Conservation (phyloP, 1,284 basidiomycete species). For the Ceratobasidium papillatum region DNA sequence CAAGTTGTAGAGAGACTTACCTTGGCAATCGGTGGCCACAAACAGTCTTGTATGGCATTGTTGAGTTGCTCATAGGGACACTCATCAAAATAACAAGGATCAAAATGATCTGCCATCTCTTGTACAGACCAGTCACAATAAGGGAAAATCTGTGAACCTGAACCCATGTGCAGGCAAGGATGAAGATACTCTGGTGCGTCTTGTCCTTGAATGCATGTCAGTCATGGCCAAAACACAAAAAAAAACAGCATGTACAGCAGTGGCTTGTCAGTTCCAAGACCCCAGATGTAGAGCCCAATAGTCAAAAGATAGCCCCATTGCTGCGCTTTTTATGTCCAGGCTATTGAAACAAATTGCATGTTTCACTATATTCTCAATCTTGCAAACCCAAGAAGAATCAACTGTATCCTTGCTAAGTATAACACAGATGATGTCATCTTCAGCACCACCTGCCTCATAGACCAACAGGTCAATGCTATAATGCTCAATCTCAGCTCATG, state of each 20-base stretch:
- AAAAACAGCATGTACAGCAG: neutral
- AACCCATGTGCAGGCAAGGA: neutral
- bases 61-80: slow-evolving; percentile 3
- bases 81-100: neutral
- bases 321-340: neutral
- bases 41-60: neutral
- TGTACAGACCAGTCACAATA: neutral
- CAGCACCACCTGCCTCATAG: neutral
- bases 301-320: neutral
- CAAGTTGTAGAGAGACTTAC: neutral
- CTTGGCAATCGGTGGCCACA: neutral
- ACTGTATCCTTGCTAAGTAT: neutral
- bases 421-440: neutral
- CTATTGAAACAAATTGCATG: neutral
- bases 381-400: neutral
- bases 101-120: neutral
- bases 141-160: neutral
- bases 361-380: neutral
- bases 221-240: neutral
- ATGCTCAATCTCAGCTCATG: neutral
- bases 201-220: neutral
- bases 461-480: neutral
- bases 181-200: neutral
- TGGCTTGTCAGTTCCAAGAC: neutral
- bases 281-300: neutral